A percentile compares a stretch with the other conserved stretches of the same genome.
Conservation (phyloP, 768 basidiomycete species). For the Rhodotorula kratochvilovae region DNA sequence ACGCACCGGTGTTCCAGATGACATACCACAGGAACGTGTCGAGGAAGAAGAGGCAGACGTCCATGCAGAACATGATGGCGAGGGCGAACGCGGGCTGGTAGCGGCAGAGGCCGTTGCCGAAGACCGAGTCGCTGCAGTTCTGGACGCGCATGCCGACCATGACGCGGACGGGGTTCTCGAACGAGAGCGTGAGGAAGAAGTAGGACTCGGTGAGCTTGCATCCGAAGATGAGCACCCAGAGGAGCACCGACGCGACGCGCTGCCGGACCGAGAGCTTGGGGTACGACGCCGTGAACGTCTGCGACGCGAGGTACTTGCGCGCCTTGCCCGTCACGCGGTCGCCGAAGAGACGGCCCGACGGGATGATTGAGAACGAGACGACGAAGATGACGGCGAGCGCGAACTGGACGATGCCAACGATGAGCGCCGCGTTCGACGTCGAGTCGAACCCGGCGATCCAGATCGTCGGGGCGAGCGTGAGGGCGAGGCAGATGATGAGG, state of each 20-base stretch:
- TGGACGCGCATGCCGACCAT: conserved; percentile 97
- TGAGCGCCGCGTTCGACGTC: conserved; percentile 63
- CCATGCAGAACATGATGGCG: conserved; percentile 99
- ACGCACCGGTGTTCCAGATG: conserved; percentile 87
- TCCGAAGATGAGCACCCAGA: conserved; percentile 90
- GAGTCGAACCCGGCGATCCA: conserved; percentile 86
- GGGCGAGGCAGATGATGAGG: conserved; percentile 78
- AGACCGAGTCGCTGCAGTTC: conserved; percentile 78
- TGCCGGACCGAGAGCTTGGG: conserved; percentile 61
- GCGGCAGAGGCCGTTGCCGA: conserved; percentile 74
- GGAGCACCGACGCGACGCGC: conserved; percentile 69
- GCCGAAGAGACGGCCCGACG: conserved; percentile 97
- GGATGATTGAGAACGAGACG: conserved; percentile 81
- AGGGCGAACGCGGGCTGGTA: conserved; percentile 94
- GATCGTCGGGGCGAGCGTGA: conserved; percentile 88
- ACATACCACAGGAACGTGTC: conserved; percentile 99
- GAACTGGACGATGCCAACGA: conserved; percentile 94
- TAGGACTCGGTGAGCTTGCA: conserved; percentile 97
- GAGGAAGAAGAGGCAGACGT: conserved; percentile 91
- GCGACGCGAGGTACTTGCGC: conserved; percentile 93
- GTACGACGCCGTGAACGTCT: conserved; percentile 97
- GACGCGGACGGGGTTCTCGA: conserved; percentile 84
- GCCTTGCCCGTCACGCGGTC: conserved; percentile 93
- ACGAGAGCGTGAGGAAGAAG: conserved; percentile 93
- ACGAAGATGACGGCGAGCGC: conserved; percentile 83